Evolutionary conservation across 345 rosid species (phyloP).

Genomic region (Noccaea caerulescens): DNA sequence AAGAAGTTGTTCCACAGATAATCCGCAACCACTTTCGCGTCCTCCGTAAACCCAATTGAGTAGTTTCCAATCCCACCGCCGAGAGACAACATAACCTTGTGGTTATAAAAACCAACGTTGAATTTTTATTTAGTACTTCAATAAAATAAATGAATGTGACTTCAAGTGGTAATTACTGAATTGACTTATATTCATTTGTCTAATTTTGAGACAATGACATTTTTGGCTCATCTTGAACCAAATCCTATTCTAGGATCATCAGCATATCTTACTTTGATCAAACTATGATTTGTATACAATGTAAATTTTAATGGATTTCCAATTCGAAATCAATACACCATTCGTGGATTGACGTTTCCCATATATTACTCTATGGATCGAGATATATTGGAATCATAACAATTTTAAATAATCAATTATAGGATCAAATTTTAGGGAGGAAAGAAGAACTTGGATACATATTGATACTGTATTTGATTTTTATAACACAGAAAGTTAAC

Average conservation of each 20-base stretch:
- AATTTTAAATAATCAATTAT: background rate
- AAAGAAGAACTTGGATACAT: background rate
- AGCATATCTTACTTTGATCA: no score
- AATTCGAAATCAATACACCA: no score
- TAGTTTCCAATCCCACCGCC: constrained; percentile 61
- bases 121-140: background rate
- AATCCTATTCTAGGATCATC: no score
- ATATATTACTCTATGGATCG: no score
- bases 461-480: background rate
- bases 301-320: no score
- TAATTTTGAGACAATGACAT: no score
- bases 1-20: constrained; percentile 54
- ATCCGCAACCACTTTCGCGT: constrained; percentile 50
- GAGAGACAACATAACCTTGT: constrained; percentile 58
- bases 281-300: no score
- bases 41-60: constrained; percentile 50
- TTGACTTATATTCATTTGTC: no score
- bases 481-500: background rate
- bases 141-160: background rate
- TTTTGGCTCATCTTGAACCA: no score
- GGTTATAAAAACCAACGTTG: background rate
- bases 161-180: background rate
- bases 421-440: background rate
- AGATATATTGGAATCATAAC: no score
- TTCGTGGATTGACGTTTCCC: no score